Conservation (phyloP, 495 filamentous ascomycete genomes). For the Lasiosphaeriaceae sp. region DNA sequence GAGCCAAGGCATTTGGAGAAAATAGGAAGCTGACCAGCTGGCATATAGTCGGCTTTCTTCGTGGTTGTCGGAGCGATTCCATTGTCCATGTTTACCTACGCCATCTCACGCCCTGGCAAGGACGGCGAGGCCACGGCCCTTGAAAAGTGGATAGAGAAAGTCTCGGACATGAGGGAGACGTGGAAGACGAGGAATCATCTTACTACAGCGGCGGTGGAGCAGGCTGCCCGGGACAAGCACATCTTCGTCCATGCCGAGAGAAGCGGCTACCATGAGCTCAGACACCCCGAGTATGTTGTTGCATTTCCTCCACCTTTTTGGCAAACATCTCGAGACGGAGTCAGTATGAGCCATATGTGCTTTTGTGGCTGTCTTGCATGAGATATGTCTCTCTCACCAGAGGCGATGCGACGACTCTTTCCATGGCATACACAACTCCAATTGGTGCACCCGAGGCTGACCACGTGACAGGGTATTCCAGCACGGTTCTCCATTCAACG, state of each 20-base stretch:
- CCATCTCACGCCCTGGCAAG: constrained; percentile 36
- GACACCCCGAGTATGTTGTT: constrained; percentile 45
- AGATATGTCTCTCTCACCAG: too few species aligned
- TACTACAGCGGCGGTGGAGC: constrained; percentile 37
- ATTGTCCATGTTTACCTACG: constrained; percentile 32
- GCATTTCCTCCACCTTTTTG: not conserved
- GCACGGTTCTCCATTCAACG: constrained; percentile 38
- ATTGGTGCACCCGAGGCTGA: constrained; percentile 23
- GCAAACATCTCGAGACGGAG: not conserved
- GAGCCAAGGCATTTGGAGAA: not conserved
- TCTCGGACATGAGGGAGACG: constrained; percentile 34
- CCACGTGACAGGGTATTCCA: constrained; percentile 38
- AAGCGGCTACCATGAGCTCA: constrained; percentile 38
- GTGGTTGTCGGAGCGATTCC: constrained; percentile 32
- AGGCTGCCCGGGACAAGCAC: constrained; percentile 49
- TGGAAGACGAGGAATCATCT: constrained; percentile 40
- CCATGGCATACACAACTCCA: not conserved
- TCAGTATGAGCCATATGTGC: not conserved
- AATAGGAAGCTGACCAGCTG: constrained; percentile 11
- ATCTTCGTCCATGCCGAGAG: constrained; percentile 31
- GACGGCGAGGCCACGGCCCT: constrained; percentile 39
- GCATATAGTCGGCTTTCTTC: constrained; percentile 37
- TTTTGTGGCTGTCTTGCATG: not conserved
- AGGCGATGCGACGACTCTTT: not conserved
- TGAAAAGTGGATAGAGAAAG: constrained; percentile 29